A percentile compares a stretch with the other conserved stretches of the same genome.
Evolutionary conservation across 306 rosid genomes (phyloP).

Genomic region (Prunus fruticosa): DNA sequence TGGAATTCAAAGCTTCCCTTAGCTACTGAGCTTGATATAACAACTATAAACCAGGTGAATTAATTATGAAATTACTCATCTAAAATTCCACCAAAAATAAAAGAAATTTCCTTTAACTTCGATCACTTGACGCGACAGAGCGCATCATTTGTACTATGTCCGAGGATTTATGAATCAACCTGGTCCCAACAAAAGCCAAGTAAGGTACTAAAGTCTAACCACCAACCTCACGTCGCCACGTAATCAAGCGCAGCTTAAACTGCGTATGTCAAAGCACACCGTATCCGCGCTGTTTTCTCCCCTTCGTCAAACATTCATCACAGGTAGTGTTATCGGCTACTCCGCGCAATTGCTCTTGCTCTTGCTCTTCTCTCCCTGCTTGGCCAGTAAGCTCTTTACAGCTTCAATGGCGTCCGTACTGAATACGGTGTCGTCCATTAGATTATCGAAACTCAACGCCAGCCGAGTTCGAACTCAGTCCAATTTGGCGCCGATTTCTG

Average conservation of each 20-base stretch:
- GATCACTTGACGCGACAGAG: neutral
- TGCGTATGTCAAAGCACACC: neutral
- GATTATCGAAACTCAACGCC: constrained; percentile 26
- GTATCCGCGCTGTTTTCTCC: neutral
- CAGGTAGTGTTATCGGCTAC: constrained; percentile 26
- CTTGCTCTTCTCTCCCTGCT: neutral
- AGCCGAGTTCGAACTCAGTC: constrained; percentile 33
- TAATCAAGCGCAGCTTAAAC: neutral
- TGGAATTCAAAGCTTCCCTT: no score
- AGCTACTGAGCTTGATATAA: no score
- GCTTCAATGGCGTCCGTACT: constrained; percentile 56
- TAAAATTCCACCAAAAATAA: no score
- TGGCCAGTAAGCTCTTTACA: neutral
- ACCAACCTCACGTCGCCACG: neutral
- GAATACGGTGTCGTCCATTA: constrained; percentile 36
- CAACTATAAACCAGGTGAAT: no score
- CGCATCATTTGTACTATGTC: neutral
- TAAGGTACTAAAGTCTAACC: neutral
- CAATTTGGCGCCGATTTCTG: constrained; percentile 29
- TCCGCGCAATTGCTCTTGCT: constrained; percentile 4
- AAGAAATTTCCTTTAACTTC: no score
- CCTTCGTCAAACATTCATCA: neutral
- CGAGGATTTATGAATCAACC: no score
- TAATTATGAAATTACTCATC: no score
- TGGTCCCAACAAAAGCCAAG: neutral